Percentiles rank a stretch among this genome's conserved stretches.
phyloP scores from a whole-genome alignment of 495 filamentous ascomycete species.

The Hamigera avellanea region DNA sequence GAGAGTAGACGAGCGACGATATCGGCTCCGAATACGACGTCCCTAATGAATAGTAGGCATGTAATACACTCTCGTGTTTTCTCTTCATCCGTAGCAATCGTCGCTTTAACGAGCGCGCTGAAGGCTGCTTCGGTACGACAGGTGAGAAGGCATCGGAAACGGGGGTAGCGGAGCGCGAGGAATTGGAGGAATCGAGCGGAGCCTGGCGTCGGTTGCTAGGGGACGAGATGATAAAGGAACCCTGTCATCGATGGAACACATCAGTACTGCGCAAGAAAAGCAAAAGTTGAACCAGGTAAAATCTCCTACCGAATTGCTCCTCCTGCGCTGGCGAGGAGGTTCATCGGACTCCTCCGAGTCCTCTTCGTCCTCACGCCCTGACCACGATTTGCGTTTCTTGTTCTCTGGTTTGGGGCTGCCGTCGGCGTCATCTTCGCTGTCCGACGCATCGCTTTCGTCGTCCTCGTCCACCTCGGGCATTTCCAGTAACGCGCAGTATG shows the following conservation, averaged over 20 bases:
- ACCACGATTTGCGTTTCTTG: constrained; percentile 83
- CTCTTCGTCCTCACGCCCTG: constrained; percentile 58
- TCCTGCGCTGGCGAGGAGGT: constrained; percentile 63
- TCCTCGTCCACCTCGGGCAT: constrained; percentile 86
- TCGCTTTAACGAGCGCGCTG: constrained; percentile 55
- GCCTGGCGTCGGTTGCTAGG: constrained; percentile 29
- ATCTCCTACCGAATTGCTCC: constrained; percentile 71
- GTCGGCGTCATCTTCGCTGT: constrained; percentile 24
- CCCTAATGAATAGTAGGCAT: constrained; percentile 73
- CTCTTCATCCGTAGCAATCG: constrained; percentile 61
- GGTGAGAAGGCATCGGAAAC: constrained; percentile 42
- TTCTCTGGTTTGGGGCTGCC: constrained; percentile 22
- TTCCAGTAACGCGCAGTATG: constrained; percentile 67
- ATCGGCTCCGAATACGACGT: constrained; percentile 91
- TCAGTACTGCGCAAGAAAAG: not conserved
- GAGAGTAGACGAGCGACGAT: constrained; percentile 82
- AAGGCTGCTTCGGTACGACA: constrained; percentile 49
- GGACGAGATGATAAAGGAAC: constrained; percentile 40
- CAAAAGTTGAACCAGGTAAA: not conserved
- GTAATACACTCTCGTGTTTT: constrained; percentile 62
- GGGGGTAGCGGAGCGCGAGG: constrained; percentile 34
- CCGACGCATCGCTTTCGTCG: constrained; percentile 35
- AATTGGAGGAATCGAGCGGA: constrained; percentile 29
- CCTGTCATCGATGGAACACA: constrained; percentile 38
- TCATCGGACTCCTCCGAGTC: constrained; percentile 56